These are phyloP conservation scores for Microthlaspi erraticum DNA, from an alignment of 345 rosid species.

Conservation along the genomic window DNA sequence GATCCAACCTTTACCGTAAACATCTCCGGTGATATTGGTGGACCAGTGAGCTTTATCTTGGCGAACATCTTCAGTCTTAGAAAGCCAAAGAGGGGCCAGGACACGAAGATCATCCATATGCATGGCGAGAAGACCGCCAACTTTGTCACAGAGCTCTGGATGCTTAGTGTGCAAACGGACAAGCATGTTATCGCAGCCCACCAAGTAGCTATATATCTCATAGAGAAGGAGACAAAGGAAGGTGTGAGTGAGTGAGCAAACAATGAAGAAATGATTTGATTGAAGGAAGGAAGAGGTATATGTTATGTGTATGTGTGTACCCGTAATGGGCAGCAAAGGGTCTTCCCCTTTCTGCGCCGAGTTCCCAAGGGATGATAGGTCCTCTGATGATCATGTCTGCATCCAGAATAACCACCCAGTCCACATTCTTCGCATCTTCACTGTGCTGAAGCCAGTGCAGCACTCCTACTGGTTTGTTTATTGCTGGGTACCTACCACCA, in stretches of 20 bases:
- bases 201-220: slow-evolving; percentile 66
- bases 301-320: slow-evolving; percentile 50
- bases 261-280: neutral
- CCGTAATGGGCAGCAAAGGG: slow-evolving; percentile 95
- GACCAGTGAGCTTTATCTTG: slow-evolving; percentile 92
- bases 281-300: neutral
- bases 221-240: neutral
- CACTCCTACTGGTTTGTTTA: slow-evolving; percentile 95
- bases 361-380: slow-evolving; percentile 94
- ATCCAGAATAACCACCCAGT: slow-evolving; percentile 98
- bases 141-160: slow-evolving; percentile 92
- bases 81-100: slow-evolving; percentile 94
- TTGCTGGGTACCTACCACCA: slow-evolving; percentile 84
- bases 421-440: slow-evolving; percentile 83
- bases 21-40: slow-evolving; percentile 97
- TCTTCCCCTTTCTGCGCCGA: slow-evolving; percentile 85
- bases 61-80: slow-evolving; percentile 97
- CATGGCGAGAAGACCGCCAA: slow-evolving; percentile 98
- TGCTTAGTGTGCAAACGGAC: slow-evolving; percentile 81
- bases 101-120: slow-evolving; percentile 92
- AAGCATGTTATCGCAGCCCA: slow-evolving; percentile 91
- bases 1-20: slow-evolving; percentile 94
- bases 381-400: slow-evolving; percentile 98
- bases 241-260: neutral
- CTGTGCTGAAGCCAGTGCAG: slow-evolving; percentile 94